Evolutionary conservation across 140 eudicot genomes (phyloP).

Genomic region (Bidens hawaiensis): DNA sequence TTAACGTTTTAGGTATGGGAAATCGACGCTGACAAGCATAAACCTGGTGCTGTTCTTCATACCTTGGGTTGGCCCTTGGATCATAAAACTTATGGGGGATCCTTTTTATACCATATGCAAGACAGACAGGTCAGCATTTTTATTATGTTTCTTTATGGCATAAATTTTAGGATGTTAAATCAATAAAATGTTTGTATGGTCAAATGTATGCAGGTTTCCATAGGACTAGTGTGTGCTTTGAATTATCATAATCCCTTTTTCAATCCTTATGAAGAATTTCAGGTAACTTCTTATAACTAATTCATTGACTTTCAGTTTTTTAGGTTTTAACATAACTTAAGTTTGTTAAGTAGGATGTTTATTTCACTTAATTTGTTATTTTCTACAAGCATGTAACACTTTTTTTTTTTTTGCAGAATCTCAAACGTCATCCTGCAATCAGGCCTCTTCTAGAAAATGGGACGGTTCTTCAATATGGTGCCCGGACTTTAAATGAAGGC

Average conservation of each 20-base stretch:
- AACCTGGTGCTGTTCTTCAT: constrained; percentile 84
- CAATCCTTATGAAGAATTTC: constrained; percentile 94
- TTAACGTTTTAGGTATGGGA: constrained; percentile 73
- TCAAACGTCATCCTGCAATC: constrained; percentile 85
- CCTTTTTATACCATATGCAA: constrained; percentile 93
- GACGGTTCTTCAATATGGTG: constrained; percentile 86
- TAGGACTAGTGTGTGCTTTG: constrained; percentile 93
- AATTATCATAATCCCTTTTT: constrained; percentile 86
- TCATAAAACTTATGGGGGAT: constrained; percentile 90
- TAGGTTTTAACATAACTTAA: background rate
- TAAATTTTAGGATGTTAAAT: background rate
- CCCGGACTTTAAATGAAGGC: constrained; percentile 97
- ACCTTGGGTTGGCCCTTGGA: constrained; percentile 98
- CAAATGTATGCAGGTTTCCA: constrained; percentile 57
- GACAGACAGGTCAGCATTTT: constrained; percentile 62
- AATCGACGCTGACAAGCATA: constrained; percentile 66
- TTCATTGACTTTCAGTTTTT: background rate
- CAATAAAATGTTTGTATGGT: background rate
- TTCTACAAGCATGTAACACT: background rate
- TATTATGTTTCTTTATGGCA: background rate
- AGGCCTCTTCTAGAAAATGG: constrained; percentile 88
- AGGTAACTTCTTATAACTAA: constrained; percentile 38
- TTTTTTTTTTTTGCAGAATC: constrained; percentile 44
- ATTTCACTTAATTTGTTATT: background rate
- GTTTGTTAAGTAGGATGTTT: background rate